phyloP scores from a whole-genome alignment of 192 early-diverging fungal genomes.

The Coemansia sp. region DNA sequence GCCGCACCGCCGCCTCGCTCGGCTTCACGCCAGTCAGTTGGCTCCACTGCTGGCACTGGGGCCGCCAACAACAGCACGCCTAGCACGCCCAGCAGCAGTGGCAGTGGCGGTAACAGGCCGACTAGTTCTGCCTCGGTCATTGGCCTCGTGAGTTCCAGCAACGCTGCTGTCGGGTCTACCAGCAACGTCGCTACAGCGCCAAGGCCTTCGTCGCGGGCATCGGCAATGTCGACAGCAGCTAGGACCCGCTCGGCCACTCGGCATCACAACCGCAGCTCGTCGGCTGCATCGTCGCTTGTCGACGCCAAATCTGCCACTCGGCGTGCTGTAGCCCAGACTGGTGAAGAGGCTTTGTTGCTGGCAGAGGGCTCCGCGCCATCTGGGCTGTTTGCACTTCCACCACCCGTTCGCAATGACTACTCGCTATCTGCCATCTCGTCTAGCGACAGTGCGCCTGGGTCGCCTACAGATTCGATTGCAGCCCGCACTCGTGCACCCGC shows the following conservation, averaged over 20 bases:
- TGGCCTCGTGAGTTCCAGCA: conserved; percentile 14
- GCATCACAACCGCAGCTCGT: conserved; percentile 48
- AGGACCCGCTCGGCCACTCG: conserved; percentile 15
- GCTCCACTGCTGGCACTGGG: not conserved
- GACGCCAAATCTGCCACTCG: conserved; percentile 24
- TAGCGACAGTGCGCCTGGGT: conserved; percentile 26
- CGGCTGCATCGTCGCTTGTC: conserved; percentile 36
- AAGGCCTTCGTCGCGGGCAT: conserved; percentile 49
- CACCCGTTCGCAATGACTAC: conserved; percentile 20
- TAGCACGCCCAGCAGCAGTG: not conserved
- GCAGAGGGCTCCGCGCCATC: not conserved
- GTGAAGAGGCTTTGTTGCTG: conserved; percentile 19
- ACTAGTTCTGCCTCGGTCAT: conserved; percentile 38
- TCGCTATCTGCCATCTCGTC: conserved; percentile 9
- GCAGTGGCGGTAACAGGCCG: conserved; percentile 18
- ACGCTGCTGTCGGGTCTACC: not conserved
- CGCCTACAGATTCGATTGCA: conserved; percentile 42
- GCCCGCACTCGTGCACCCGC: conserved; percentile 10
- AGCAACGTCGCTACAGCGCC: conserved; percentile 12
- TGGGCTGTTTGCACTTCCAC: conserved; percentile 7
- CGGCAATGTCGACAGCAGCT: conserved; percentile 29
- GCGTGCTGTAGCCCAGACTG: conserved; percentile 29
- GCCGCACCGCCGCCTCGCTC: conserved; percentile 25
- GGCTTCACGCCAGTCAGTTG: conserved; percentile 40
- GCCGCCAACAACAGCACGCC: not conserved